phyloP scores from a whole-genome alignment of 192 early-diverging fungal genomes.

The Backusella mclennaniae region DNA sequence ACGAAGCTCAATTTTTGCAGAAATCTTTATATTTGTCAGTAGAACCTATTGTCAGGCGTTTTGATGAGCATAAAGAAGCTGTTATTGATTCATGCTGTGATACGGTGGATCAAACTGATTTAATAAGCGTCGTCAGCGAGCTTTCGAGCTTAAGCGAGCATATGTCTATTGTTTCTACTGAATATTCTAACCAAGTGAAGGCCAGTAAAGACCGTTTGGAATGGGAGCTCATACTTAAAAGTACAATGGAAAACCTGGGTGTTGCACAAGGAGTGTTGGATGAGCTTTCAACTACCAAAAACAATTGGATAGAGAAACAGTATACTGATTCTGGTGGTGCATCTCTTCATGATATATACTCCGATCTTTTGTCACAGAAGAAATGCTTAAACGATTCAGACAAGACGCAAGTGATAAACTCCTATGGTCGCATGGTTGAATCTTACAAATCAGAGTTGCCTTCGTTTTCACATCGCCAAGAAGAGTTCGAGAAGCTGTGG shows the following conservation, averaged over 20 bases:
- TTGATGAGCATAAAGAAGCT: background rate
- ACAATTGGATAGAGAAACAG: background rate
- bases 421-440: background rate
- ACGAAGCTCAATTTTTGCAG: background rate
- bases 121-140: background rate
- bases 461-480: conserved; percentile 3
- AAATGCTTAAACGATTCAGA: background rate
- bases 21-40: background rate
- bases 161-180: background rate
- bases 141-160: background rate
- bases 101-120: background rate
- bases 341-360: background rate
- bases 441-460: background rate
- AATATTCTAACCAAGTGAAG: background rate
- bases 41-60: background rate
- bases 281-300: background rate
- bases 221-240: background rate
- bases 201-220: background rate
- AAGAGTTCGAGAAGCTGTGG: background rate
- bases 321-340: background rate
- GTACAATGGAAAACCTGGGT: background rate
- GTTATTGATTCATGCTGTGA: background rate
- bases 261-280: background rate
- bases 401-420: background rate
- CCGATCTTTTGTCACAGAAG: background rate